Percentiles rank a stretch among this genome's conserved stretches.
Evolutionary conservation across 768 basidiomycete genomes (phyloP).

Genomic region (Naganishia randhawae): DNA sequence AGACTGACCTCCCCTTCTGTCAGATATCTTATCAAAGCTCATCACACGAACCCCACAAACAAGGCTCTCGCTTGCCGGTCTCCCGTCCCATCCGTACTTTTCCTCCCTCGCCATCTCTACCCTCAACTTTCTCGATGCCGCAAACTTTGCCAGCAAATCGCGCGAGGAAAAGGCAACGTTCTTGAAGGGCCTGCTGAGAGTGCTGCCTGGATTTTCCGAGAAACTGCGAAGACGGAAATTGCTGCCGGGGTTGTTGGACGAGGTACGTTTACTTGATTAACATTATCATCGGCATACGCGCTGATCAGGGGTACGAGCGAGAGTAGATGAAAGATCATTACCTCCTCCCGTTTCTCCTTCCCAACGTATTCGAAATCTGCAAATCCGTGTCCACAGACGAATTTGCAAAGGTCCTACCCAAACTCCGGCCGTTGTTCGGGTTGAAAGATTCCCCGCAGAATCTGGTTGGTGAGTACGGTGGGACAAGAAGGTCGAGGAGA

Average conservation of each 20-base stretch:
- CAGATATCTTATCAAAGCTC: slow-evolving; percentile 74
- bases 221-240: slow-evolving; percentile 82
- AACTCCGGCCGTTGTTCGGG: slow-evolving; percentile 80
- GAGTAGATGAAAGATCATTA: slow-evolving; percentile 70
- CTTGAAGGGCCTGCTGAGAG: slow-evolving; percentile 79
- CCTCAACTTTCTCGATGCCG: slow-evolving; percentile 89
- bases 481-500: no score
- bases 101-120: slow-evolving; percentile 93
- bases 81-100: slow-evolving; percentile 85
- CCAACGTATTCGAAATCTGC: slow-evolving; percentile 89
- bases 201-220: slow-evolving; percentile 80
- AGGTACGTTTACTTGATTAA: slow-evolving; percentile 56
- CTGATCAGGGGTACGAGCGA: no score
- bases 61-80: slow-evolving; percentile 71
- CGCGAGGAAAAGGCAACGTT: slow-evolving; percentile 94
- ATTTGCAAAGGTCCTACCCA: slow-evolving; percentile 80
- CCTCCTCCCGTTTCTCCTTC: slow-evolving; percentile 88
- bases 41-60: slow-evolving; percentile 71
- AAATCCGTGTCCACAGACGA: slow-evolving; percentile 69
- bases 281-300: no score
- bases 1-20: slow-evolving; percentile 2
- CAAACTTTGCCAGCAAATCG: slow-evolving; percentile 89
- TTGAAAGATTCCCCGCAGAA: slow-evolving; percentile 93
- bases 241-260: slow-evolving; percentile 84
- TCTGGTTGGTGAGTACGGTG: slow-evolving; percentile 56